Evolutionary conservation across 805 yeast species (phyloP).

Genomic region (Pichia phayaonensis): DNA sequence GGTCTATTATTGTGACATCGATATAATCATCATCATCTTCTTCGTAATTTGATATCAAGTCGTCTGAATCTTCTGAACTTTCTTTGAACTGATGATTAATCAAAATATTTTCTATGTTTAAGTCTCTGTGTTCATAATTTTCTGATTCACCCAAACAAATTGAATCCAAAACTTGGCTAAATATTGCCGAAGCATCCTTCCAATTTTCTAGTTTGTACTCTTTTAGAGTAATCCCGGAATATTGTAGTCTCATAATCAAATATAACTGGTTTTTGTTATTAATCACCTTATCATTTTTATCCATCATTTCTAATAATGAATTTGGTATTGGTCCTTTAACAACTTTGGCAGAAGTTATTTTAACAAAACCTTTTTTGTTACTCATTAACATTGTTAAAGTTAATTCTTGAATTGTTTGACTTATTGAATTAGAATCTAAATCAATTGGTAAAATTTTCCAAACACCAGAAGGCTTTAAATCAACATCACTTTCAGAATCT

Average conservation of each 20-base stretch:
- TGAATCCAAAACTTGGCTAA: slow-evolving; percentile 45
- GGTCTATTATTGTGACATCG: slow-evolving; percentile 47
- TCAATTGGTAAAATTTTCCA: slow-evolving; percentile 51
- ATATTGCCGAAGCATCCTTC: slow-evolving; percentile 35
- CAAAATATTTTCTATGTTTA: slow-evolving; percentile 59
- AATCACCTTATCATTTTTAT: not conserved
- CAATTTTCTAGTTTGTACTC: slow-evolving; percentile 33
- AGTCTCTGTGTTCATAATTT: slow-evolving; percentile 63
- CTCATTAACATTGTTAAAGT: slow-evolving; percentile 35
- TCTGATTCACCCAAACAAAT: slow-evolving; percentile 45
- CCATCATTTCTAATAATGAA: slow-evolving; percentile 8
- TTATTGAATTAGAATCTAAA: slow-evolving; percentile 28
- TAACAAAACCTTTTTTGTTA: slow-evolving; percentile 36
- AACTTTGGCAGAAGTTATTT: slow-evolving; percentile 35
- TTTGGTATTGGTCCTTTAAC: slow-evolving; percentile 33
- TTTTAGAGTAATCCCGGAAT: slow-evolving; percentile 39
- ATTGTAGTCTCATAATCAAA: slow-evolving; percentile 31
- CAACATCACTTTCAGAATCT: slow-evolving; percentile 34
- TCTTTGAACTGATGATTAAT: slow-evolving; percentile 25
- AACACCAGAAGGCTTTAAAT: slow-evolving; percentile 27
- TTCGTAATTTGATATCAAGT: not conserved
- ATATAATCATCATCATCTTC: slow-evolving; percentile 7
- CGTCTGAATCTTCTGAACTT: not conserved
- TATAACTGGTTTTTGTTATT: slow-evolving; percentile 23
- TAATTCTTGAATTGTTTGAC: slow-evolving; percentile 40